Evolutionary conservation across 192 early-diverging fungal species (phyloP).

Genomic region (Pilaira anomala): DNA sequence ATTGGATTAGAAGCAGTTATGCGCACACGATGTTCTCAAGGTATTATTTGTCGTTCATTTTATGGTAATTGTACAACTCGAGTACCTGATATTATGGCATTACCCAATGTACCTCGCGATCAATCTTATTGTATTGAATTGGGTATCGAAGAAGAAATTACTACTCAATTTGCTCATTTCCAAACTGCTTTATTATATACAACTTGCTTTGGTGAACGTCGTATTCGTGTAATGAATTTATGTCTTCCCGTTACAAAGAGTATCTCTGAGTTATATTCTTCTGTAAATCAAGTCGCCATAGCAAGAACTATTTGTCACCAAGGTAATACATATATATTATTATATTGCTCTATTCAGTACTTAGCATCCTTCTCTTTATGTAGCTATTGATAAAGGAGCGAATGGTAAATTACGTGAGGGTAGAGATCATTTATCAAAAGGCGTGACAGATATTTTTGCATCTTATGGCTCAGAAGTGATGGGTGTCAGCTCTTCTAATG

Average conservation of each 20-base stretch:
- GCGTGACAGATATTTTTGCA: constrained; percentile 64
- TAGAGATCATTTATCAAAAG: constrained; percentile 69
- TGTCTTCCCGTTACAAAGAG: constrained; percentile 58
- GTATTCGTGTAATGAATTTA: constrained; percentile 64
- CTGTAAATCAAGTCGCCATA: constrained; percentile 57
- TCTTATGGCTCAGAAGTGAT: constrained; percentile 71
- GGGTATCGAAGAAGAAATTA: constrained; percentile 55
- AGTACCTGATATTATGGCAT: constrained; percentile 59
- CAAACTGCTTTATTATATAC: constrained; percentile 70
- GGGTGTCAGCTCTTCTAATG: constrained; percentile 53
- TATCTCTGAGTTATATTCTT: constrained; percentile 50
- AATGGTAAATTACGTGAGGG: constrained; percentile 78
- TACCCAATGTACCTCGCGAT: constrained; percentile 69
- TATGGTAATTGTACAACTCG: constrained; percentile 72
- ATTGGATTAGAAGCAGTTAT: constrained; percentile 90
- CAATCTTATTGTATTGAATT: constrained; percentile 63
- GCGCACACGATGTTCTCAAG: constrained; percentile 85
- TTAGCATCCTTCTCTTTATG: neutral
- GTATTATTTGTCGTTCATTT: constrained; percentile 48
- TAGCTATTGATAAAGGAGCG: constrained; percentile 72
- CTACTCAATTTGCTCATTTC: constrained; percentile 53
- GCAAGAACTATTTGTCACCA: constrained; percentile 42
- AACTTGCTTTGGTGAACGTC: constrained; percentile 62
- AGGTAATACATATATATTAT: constrained; percentile 10
- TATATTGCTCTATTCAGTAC: neutral